Base-by-base conservation (phyloP, 805 yeast species). In the Sporopachydermia quercuum region DNA sequence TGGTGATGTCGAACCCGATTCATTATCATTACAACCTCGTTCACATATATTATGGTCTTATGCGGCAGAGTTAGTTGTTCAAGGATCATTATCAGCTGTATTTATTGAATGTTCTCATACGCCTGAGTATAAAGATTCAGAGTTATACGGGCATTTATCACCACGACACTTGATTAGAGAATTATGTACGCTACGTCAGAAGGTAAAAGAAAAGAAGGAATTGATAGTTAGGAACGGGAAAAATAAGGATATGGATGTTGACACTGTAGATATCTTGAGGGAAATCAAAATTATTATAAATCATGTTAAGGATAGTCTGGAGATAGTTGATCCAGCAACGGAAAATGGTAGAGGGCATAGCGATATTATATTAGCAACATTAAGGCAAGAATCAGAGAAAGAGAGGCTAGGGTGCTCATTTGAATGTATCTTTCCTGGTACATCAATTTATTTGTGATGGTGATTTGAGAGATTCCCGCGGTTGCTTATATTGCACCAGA, bases 1-100 rank as follows among this genome's bases (percentile, higher is more conserved):
- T 65, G 96, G 96, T 1, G 96, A 86, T 53, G 71, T 83, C 27
- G 95, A 86, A 52, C 68, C 79, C 37, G 94, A 83, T 52, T 34
- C 49, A 3, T 53, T 62, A 1, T 70, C 81, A 5, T 47, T 55
- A 4, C 43, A 54, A 18, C 47, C 61, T 17, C 50, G 53, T 19
- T 68, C 72, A 35, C 39, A 43, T 5, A 39, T 43, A 1, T 66
- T 83, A 3, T 84, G 95, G 95, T 39, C 53, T 3, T 47, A 55
- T 15, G 60, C 82, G 2, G 70, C 78, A 1, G 65, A 67, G 0
- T 47, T 62, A 18, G 61, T 79, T 1, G 49, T 61, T 0, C 37
- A 57, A 3, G 54, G 60, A 3, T 43, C 55, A 11, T 57, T 86
- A 36, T 61, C 56, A 15, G 74, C 76, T 0, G 68, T 86, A 1